Percentiles rank a stretch among this genome's conserved stretches.
Conservation (phyloP, 148 eudicot genomes). For the Camellia sinensis region DNA sequence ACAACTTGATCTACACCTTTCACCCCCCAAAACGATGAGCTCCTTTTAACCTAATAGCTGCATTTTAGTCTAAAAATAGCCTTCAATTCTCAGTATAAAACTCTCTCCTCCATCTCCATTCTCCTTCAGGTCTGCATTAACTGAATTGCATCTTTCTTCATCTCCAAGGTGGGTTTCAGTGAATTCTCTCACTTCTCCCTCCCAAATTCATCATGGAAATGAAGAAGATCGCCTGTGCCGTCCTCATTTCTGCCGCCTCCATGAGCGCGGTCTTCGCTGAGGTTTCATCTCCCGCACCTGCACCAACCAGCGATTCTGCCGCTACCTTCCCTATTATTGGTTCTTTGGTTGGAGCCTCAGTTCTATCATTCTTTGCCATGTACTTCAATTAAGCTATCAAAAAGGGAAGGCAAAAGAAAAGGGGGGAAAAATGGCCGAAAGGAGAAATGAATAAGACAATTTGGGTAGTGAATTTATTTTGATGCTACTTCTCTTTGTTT, state of each 20-base stretch:
- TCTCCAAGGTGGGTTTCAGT: conserved; percentile 12
- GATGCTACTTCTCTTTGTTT: too few species aligned
- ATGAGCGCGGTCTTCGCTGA: conserved; percentile 11
- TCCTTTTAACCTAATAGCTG: neutral
- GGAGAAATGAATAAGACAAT: too few species aligned
- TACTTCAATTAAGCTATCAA: conserved; percentile 10
- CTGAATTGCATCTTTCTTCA: conserved; percentile 3
- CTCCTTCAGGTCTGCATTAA: conserved; percentile 14
- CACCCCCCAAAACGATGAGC: neutral
- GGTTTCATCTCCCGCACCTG: conserved; percentile 9
- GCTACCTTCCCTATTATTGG: conserved; percentile 3
- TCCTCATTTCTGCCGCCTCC: conserved; percentile 17
- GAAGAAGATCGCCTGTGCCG: conserved; percentile 23
- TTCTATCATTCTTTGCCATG: conserved; percentile 15
- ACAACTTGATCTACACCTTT: neutral
- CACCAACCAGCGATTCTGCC: neutral
- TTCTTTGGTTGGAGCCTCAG: conserved; percentile 11
- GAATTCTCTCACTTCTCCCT: neutral
- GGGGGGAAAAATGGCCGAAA: too few species aligned
- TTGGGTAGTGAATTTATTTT: too few species aligned
- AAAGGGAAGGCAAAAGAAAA: neutral
- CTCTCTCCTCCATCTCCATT: conserved; percentile 1
- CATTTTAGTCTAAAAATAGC: neutral
- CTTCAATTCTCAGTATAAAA: neutral
- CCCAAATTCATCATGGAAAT: conserved; percentile 3